Base-by-base conservation (phyloP, 1,139 yeast species). In the Sugiyamaella pinicola region DNA sequence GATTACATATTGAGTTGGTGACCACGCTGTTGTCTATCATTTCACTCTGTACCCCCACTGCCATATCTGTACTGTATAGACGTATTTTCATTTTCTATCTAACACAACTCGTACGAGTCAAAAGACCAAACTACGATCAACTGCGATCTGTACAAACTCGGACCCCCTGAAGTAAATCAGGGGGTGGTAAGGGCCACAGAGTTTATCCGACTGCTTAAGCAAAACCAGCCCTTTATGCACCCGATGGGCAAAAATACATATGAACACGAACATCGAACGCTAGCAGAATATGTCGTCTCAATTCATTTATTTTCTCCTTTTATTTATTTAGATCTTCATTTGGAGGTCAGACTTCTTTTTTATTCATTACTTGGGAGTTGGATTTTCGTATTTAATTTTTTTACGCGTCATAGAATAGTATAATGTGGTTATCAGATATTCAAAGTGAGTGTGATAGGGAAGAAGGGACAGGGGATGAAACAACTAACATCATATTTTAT, bases 351-450 rank as follows among this genome's bases (percentile, higher is more conserved):
- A 24, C 9, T 24, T 26, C 12, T 26, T 26, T 9, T 26, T 26
- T 26, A 26, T 26, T 26, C 12, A 26, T 26, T 26, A 9, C 4
- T 3, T 26, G 31, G 31, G 12, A 9, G 31, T 26, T 26, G 31
- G n/a, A n/a, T n/a, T n/a, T n/a, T n/a, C n/a, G n/a, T n/a, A n/a
- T n/a, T n/a, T n/a, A n/a, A n/a, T n/a, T n/a, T n/a, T n/a, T n/a
- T n/a, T n/a, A 26, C 31, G 31, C 31, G 31, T 26, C 12, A 7
- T 26, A 3, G 31, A 26, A n/a, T 24, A 26, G 31, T n/a, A 26
- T 26, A 82, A 80, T 87, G 72, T 87, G 95, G 95, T 77, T 87
- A 59, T 80, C 89, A 15, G 93, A 86, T 65, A 73, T 83, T 61
- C 95, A 87, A 65, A 85, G 90, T 84, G 77, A 58, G 87, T 81